A percentile compares a stretch with the other conserved stretches of the same genome.
Evolutionary conservation across 2,329 filamentous ascomycete species (phyloP).

Genomic region (Coniella vitis): DNA sequence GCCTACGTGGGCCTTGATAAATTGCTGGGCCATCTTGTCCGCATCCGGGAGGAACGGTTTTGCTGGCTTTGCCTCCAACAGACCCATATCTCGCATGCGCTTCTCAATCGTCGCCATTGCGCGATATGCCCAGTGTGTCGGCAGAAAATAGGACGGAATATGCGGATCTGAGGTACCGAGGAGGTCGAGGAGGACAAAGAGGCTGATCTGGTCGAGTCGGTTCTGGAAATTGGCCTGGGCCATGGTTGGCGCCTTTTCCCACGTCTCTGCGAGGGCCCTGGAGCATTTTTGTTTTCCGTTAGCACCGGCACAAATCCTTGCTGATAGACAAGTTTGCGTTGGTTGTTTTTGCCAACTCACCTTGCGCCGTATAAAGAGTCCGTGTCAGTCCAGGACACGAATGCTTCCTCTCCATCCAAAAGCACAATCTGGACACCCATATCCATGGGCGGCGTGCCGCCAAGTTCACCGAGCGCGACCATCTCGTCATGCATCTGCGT

Average conservation of each 20-base stretch:
- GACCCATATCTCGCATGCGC: slow-evolving; percentile 47
- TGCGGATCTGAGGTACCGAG: slow-evolving; percentile 51
- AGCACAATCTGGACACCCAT: slow-evolving; percentile 84
- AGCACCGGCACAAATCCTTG: background rate
- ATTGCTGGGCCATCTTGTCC: slow-evolving; percentile 42
- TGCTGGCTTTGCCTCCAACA: slow-evolving; percentile 41
- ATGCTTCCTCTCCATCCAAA: slow-evolving; percentile 92
- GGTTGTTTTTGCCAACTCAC: slow-evolving; percentile 32
- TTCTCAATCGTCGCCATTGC: slow-evolving; percentile 50
- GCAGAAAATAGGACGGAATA: slow-evolving; percentile 57
- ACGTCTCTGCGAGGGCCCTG: slow-evolving; percentile 68
- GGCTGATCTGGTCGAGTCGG: slow-evolving; percentile 69
- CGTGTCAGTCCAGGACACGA: slow-evolving; percentile 66
- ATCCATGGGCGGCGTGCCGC: slow-evolving; percentile 59
- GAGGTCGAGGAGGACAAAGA: slow-evolving; percentile 52
- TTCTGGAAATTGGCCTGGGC: slow-evolving; percentile 69
- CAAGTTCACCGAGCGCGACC: slow-evolving; percentile 48
- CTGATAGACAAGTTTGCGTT: background rate
- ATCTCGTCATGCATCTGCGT: slow-evolving; percentile 76
- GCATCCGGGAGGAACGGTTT: slow-evolving; percentile 59
- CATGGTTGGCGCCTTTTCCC: slow-evolving; percentile 66
- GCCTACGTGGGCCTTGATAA: slow-evolving; percentile 51
- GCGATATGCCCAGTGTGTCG: slow-evolving; percentile 65
- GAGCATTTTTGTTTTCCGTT: background rate
- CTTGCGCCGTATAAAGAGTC: slow-evolving; percentile 88